Evolutionary conservation across 192 early-diverging fungal species (phyloP).

Genomic region (Coemansia guatemalensis): DNA sequence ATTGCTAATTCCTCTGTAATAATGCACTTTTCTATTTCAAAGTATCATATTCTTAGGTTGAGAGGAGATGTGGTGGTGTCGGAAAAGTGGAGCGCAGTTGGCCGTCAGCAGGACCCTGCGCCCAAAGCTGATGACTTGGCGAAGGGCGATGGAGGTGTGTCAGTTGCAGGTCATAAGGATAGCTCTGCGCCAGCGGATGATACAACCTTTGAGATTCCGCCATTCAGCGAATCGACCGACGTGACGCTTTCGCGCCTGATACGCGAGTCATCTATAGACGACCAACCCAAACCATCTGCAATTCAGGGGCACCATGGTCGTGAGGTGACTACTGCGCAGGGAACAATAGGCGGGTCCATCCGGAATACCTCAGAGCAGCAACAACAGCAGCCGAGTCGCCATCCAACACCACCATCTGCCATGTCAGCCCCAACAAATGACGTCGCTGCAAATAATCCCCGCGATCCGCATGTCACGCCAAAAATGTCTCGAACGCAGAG

Average conservation of each 20-base stretch:
- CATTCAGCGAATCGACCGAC: constrained; percentile 23
- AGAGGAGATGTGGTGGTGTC: constrained; percentile 39
- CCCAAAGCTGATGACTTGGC: background rate
- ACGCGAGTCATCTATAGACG: constrained; percentile 18
- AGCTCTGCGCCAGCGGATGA: constrained; percentile 10
- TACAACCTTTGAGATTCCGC: constrained; percentile 24
- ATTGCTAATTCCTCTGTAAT: background rate
- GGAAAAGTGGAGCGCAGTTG: constrained; percentile 36
- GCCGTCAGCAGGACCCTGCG: constrained; percentile 6
- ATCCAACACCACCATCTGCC: constrained; percentile 4
- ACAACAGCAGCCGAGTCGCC: background rate
- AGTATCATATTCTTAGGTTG: constrained; percentile 20
- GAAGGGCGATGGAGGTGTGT: background rate
- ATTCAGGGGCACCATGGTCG: constrained; percentile 7
- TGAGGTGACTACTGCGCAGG: constrained; percentile 4
- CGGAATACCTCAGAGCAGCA: background rate
- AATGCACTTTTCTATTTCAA: background rate
- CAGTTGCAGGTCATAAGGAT: background rate
- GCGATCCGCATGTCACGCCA: constrained; percentile 14
- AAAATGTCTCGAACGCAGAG: constrained; percentile 29
- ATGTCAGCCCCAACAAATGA: background rate
- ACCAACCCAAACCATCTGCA: background rate
- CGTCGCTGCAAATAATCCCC: background rate
- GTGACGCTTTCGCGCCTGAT: constrained; percentile 25
- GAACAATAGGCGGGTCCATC: background rate